phyloP scores from a whole-genome alignment of 306 rosid species.

The Cucumis melo region DNA sequence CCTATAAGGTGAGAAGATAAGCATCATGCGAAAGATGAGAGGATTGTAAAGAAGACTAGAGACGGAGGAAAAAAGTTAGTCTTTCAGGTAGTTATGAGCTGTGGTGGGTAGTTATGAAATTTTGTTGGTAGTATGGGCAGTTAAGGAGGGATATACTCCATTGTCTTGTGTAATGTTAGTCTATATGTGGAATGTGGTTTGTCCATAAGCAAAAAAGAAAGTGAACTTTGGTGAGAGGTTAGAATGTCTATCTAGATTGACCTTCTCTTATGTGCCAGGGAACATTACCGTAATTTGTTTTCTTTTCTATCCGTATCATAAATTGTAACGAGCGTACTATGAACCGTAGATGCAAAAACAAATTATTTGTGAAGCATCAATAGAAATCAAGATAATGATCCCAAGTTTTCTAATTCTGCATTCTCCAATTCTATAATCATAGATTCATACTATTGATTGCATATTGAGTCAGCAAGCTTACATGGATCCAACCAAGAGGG shows the following conservation, averaged over 20 bases:
- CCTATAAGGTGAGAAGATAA: neutral
- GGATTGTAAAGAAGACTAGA: neutral
- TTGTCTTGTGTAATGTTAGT: neutral
- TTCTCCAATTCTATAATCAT: neutral
- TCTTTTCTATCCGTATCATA: neutral
- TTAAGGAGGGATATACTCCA: neutral
- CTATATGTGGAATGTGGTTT: neutral
- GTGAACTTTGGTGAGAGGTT: neutral
- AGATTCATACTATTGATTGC: neutral
- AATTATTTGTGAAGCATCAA: neutral
- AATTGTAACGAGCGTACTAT: neutral
- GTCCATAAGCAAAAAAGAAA: neutral
- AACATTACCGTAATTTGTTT: neutral
- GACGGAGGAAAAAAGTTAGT: neutral
- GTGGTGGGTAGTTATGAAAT: neutral
- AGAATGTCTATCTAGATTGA: neutral
- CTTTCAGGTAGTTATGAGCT: neutral
- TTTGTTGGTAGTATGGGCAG: neutral
- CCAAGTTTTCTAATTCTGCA: neutral
- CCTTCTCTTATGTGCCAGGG: neutral
- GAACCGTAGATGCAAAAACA: neutral
- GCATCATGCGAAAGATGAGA: neutral
- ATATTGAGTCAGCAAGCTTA: slow-evolving; percentile 29
- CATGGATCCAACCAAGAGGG: slow-evolving; percentile 98
- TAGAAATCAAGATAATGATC: neutral